Conservation (phyloP, 1,284 basidiomycete species). For the Lignosus rhinocerotis region DNA sequence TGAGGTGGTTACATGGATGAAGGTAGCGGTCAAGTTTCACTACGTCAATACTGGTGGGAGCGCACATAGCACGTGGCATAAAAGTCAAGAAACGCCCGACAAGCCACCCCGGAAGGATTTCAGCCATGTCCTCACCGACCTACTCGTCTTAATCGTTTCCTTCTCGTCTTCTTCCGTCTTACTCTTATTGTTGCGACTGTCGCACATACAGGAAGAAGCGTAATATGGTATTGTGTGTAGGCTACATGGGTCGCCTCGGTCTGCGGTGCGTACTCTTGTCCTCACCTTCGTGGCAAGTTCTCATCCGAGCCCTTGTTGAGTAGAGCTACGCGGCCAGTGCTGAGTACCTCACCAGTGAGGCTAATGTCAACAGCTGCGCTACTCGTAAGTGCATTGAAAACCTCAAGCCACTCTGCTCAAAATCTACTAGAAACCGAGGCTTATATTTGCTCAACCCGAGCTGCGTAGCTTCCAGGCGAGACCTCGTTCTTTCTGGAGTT, state of each 20-base stretch:
- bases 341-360: slow-evolving; percentile 5
- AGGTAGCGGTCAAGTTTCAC: not conserved
- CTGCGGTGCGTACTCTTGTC: slow-evolving; percentile 11
- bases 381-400: slow-evolving; percentile 1
- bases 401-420: not conserved
- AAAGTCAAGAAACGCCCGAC: not conserved
- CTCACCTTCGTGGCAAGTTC: not conserved
- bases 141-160: not conserved
- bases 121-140: not conserved
- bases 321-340: slow-evolving; percentile 13
- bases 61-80: not conserved
- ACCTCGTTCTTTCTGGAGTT: slow-evolving; percentile 26
- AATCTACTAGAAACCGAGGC: slow-evolving; percentile 8
- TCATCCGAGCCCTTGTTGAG: too few species aligned
- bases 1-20: not conserved
- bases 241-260: slow-evolving; percentile 20
- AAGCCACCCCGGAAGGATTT: not conserved
- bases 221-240: slow-evolving; percentile 19
- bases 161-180: not conserved
- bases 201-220: not conserved
- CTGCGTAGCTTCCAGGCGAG: slow-evolving; percentile 14
- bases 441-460: slow-evolving; percentile 3
- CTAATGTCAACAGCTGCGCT: slow-evolving; percentile 12
- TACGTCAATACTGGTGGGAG: too few species aligned
- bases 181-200: not conserved